Evolutionary conservation across 331 rosid genomes (phyloP), one percentile per base, ranked within the genome.

Genomic region (Pyracantha coccinea): DNA sequence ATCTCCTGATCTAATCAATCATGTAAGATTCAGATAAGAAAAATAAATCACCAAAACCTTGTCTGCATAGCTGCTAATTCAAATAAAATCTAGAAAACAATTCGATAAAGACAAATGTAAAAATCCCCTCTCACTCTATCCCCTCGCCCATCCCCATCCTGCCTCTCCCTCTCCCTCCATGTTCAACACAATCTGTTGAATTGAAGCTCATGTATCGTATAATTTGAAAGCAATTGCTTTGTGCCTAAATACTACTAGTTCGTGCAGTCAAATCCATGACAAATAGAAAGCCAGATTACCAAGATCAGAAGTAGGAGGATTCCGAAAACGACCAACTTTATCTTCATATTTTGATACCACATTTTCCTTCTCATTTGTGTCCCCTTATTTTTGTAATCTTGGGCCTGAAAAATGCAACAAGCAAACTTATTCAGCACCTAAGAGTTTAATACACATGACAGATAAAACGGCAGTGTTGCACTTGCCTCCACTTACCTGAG

Each of bases 301-400:
- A 92, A 85, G 66, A 90, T 75, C 61, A 92, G 88, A 68, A 86
- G 77, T 82, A 92, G 65, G 85, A 90, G 70, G 80, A 92, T 83
- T 63, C 89, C 95, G 57, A 92, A 80, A 78, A 92, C 89, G 70
- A 87, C 88, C 84, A 92, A 78, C 84, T 92, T 92, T 81, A 88
- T 82, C 83, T 92, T 92, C 98, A 92, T 92, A 82, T 92, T 92
- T 77, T 92, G 96, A 71, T 87, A 92, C 98, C 98, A 92, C 94
- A 92, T 85, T 82, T 90, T 90, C 79, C 87, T 86, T 50, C 86
- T 86, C 60, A 92, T 33, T 47, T 92, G 87, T 53, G 92, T 87
- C 78, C 94, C 96, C 33, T 80, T 75, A 44, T 44, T 84, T 86
- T 79, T 88, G 85, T 74, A 92, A 6, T 80, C 85, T 68, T 86